Percentiles rank a stretch among this genome's conserved stretches.
Evolutionary conservation across 2,329 filamentous ascomycete genomes (phyloP).

Genomic region (Apiospora rasikravindrae): DNA sequence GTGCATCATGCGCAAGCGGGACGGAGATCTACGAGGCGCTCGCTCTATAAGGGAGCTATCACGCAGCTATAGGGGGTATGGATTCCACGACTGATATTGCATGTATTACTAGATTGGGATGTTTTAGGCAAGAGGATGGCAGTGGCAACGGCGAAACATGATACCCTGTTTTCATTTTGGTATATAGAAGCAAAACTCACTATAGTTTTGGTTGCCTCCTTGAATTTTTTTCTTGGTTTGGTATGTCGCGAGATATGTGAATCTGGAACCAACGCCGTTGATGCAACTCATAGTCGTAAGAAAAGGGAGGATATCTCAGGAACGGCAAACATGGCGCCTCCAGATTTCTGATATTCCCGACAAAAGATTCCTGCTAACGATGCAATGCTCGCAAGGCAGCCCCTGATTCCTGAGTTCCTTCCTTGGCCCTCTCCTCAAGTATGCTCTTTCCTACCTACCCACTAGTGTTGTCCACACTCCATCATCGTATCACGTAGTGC

Average conservation of each 20-base stretch:
- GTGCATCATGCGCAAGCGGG: background rate
- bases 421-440: background rate
- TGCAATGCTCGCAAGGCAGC: background rate
- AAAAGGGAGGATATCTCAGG: slow-evolving; percentile 5
- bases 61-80: background rate
- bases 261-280: background rate
- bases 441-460: background rate
- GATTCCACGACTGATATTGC: background rate
- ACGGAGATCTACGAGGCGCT: background rate
- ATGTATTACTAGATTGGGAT: background rate
- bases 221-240: background rate
- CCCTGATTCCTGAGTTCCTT: background rate
- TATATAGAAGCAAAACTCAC: slow-evolving; percentile 4
- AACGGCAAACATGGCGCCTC: background rate
- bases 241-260: background rate
- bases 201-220: background rate
- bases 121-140: background rate
- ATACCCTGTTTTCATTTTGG: slow-evolving; percentile 5
- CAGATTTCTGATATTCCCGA: background rate
- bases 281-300: slow-evolving; percentile 7
- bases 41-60: no score
- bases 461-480: background rate
- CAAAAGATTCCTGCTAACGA: slow-evolving; percentile 2
- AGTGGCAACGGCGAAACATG: background rate
- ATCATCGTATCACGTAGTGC: background rate